Evolutionary conservation across 2,329 filamentous ascomycete genomes (phyloP), one percentile per base, ranked within the genome.

Genomic region (Venturia aucupariae): DNA sequence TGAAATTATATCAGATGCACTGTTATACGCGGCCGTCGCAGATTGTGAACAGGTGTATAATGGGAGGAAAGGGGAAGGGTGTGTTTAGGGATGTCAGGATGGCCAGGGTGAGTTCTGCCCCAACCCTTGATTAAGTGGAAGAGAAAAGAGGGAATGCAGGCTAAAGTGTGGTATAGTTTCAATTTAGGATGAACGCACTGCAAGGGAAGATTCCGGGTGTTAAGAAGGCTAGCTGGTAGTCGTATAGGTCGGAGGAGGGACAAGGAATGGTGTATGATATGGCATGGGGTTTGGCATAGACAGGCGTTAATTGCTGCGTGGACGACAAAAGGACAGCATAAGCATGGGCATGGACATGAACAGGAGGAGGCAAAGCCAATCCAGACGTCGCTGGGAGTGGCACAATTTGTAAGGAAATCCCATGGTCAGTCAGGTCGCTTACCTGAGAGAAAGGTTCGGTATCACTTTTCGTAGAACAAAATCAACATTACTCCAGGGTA

Each of bases 151-250:
- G 44, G 24, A 13, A 11, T 27, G n/a, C 2, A 46, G 8, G 51
- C 51, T 57, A 35, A 57, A 35, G 2, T 13, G 63, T 55, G 59
- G 24, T 69, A 30, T 72, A 97, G 93, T 99, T 84, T 77, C 91
- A 93, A 80, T 99, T 99, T 80, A 86, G 94, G 75, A 81, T 94
- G 78, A 88, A 96, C 75, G 94, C 94, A 22, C 79, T 97, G 67
- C 87, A 84, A 39, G 94, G 94, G 61, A 86, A 90, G 67, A 75
- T 99, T 63, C 93, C 94, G 0, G 94, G 94, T 71, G 94, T 99
- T 64, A 91, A 88, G 83, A 96, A 96, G 81, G 94, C 94, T 61
- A 95, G 90, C 77, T 99, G 94, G 94, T 99, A 90, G 64, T n/a
- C 30, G 27, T 57, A n/a, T 15, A 22, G 15, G 8, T 57, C 27